phyloP scores from a whole-genome alignment of 306 rosid genomes.

The Cucumis sativus region DNA sequence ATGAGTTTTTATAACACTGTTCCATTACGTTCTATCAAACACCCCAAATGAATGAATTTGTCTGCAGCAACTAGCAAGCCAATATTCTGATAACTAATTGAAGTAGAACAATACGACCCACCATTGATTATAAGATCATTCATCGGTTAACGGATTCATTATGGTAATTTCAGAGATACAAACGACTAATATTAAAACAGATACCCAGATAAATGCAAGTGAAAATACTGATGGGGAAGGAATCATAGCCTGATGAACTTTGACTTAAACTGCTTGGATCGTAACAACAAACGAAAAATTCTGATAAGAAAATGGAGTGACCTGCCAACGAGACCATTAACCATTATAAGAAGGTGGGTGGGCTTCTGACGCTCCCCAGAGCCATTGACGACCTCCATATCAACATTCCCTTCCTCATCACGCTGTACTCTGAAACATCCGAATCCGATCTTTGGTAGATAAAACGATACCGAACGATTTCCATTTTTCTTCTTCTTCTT shows the following conservation, averaged over 20 bases:
- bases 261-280: background rate
- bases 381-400: slow-evolving; percentile 42
- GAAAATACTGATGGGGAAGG: background rate
- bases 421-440: slow-evolving; percentile 41
- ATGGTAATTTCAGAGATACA: background rate
- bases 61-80: background rate
- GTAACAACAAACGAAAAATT: background rate
- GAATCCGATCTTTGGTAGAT: slow-evolving; percentile 27
- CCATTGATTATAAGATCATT: background rate
- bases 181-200: background rate
- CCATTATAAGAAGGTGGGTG: slow-evolving; percentile 62
- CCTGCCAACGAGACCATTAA: slow-evolving; percentile 83
- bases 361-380: slow-evolving; percentile 25
- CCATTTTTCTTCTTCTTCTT: background rate
- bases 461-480: background rate
- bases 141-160: background rate
- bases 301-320: background rate
- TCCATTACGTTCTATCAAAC: no score
- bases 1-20: no score
- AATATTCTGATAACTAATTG: background rate
- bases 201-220: background rate
- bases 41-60: background rate
- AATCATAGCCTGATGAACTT: background rate
- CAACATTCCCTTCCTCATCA: slow-evolving; percentile 33
- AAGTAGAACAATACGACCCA: background rate